Conservation (phyloP, 148 eudicot genomes). For the Silene conica region DNA sequence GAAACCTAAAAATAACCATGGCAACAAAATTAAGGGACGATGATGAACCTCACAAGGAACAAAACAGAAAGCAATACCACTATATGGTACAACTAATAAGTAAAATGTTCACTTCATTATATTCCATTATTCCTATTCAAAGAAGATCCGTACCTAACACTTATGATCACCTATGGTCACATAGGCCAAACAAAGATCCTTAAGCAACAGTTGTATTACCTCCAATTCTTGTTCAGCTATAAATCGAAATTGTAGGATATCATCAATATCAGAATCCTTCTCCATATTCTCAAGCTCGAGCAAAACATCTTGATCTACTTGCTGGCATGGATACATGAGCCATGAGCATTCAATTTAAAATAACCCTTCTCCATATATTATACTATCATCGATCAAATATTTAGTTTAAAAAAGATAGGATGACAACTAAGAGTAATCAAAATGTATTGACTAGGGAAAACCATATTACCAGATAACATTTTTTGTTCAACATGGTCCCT, state of each 20-base stretch:
- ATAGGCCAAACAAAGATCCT: slow-evolving; percentile 5
- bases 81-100: neutral
- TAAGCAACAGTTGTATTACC: slow-evolving; percentile 37
- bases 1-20: slow-evolving; percentile 46
- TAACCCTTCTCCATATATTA: neutral
- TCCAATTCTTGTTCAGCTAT: slow-evolving; percentile 75
- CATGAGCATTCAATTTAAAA: neutral
- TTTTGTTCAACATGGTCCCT: neutral
- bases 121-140: neutral
- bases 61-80: neutral
- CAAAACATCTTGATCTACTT: slow-evolving; percentile 54
- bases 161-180: neutral
- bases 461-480: neutral
- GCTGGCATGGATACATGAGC: slow-evolving; percentile 36
- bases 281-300: slow-evolving; percentile 79
- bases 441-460: neutral
- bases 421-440: neutral
- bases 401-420: neutral
- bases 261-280: slow-evolving; percentile 74
- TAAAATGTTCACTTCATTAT: neutral
- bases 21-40: neutral
- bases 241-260: slow-evolving; percentile 74
- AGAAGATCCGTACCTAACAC: neutral
- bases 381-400: neutral
- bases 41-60: neutral